These are phyloP conservation scores for Rhodamnia rubescens DNA, from an alignment of 345 rosid species.

Conservation along the genomic window DNA sequence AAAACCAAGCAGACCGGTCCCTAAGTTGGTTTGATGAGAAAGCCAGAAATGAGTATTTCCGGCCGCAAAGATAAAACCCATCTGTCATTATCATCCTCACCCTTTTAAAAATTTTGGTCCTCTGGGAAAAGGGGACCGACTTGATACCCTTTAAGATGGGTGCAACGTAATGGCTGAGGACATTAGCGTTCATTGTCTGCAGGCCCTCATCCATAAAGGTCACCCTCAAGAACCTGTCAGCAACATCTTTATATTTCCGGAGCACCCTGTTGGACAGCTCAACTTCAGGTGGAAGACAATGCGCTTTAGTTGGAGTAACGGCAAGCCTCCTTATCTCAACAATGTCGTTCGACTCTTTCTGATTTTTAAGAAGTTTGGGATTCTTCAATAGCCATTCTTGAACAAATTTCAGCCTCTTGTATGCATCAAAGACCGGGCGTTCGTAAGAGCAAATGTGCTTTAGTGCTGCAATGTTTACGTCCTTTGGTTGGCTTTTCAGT, in stretches of 20 bases:
- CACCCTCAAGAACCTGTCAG: constrained; percentile 69
- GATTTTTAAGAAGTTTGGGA: constrained; percentile 36
- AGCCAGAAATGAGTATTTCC: constrained; percentile 70
- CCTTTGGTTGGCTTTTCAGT: constrained; percentile 42
- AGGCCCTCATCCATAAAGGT: constrained; percentile 90
- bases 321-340: constrained; percentile 64
- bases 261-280: constrained; percentile 91
- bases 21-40: constrained; percentile 90
- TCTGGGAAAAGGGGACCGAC: constrained; percentile 42
- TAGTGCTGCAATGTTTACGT: constrained; percentile 42
- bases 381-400: constrained; percentile 59
- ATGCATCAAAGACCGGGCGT: constrained; percentile 57
- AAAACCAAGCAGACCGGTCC: constrained; percentile 92
- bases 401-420: constrained; percentile 36
- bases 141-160: neutral
- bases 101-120: constrained; percentile 60
- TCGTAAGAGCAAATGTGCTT: constrained; percentile 16
- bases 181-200: constrained; percentile 53
- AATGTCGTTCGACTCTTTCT: constrained; percentile 35
- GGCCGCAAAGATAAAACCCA: constrained; percentile 75
- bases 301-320: constrained; percentile 78
- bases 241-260: constrained; percentile 45
- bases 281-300: constrained; percentile 86
- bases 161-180: constrained; percentile 17
- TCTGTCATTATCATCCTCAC: constrained; percentile 44